These are phyloP conservation scores for Vitis rotundifolia DNA, from an alignment of 164 flowering plant genomes.

Conservation along the genomic window DNA sequence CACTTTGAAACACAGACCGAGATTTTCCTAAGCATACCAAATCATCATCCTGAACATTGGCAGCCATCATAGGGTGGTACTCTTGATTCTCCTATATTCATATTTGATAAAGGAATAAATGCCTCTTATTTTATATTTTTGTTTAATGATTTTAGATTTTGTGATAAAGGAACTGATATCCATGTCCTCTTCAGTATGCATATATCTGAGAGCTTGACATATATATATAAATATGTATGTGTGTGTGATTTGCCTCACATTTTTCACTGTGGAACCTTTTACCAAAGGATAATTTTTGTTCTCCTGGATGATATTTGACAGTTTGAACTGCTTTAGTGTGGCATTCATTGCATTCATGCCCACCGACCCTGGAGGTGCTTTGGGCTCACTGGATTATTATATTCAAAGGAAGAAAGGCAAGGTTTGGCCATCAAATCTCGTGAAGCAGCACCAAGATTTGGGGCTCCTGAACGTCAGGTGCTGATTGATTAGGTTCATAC, in stretches of 20 bases:
- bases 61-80: constrained; percentile 99
- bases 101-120: no score
- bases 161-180: no score
- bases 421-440: constrained; percentile 88
- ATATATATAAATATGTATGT: no score
- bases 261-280: no score
- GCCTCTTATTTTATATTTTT: no score
- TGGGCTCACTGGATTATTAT: constrained; percentile 94
- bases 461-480: constrained; percentile 82
- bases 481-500: constrained; percentile 85
- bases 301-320: constrained; percentile 25
- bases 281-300: no score
- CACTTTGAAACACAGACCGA: constrained; percentile 98
- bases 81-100: no score
- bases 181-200: no score
- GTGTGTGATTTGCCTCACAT: no score
- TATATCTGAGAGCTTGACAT: no score
- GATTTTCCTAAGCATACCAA: constrained; percentile 92
- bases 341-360: constrained; percentile 99
- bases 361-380: constrained; percentile 86
- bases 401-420: constrained; percentile 82
- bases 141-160: not conserved
- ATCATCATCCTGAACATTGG: constrained; percentile 99
- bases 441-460: constrained; percentile 76
- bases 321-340: constrained; percentile 90